Conservation (phyloP, 2,329 filamentous ascomycete genomes). For the Salinomyces thailandicus region DNA sequence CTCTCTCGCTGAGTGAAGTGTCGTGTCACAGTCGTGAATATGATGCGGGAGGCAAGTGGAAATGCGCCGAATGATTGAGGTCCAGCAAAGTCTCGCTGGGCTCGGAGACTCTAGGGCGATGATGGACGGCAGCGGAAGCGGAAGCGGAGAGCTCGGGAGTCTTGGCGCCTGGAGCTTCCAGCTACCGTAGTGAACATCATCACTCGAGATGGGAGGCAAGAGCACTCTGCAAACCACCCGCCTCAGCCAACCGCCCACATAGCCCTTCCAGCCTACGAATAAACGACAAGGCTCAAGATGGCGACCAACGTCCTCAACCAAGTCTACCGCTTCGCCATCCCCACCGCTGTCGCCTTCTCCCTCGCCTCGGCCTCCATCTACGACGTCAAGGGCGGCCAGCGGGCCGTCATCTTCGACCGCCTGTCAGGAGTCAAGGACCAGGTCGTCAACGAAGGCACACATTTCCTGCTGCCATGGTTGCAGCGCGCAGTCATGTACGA, state of each 20-base stretch:
- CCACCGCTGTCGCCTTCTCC: constrained; percentile 57
- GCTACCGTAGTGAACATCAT: background rate
- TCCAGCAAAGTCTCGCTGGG: no score
- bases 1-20: background rate
- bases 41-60: no score
- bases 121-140: constrained; percentile 1
- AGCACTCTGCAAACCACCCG: background rate
- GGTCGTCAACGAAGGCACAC: constrained; percentile 91
- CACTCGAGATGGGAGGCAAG: background rate
- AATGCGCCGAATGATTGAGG: no score
- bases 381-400: constrained; percentile 89
- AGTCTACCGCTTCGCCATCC: constrained; percentile 61
- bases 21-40: no score
- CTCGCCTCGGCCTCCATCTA: constrained; percentile 74
- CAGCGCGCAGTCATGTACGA: constrained; percentile 93
- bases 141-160: background rate
- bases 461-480: constrained; percentile 92
- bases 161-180: background rate
- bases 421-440: constrained; percentile 82
- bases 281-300: constrained; percentile 18
- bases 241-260: background rate
- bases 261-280: no score
- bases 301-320: constrained; percentile 44
- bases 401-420: constrained; percentile 97
- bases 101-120: no score